Conservation (phyloP, 2,329 filamentous ascomycete species). For the Trichoderma sp. region DNA sequence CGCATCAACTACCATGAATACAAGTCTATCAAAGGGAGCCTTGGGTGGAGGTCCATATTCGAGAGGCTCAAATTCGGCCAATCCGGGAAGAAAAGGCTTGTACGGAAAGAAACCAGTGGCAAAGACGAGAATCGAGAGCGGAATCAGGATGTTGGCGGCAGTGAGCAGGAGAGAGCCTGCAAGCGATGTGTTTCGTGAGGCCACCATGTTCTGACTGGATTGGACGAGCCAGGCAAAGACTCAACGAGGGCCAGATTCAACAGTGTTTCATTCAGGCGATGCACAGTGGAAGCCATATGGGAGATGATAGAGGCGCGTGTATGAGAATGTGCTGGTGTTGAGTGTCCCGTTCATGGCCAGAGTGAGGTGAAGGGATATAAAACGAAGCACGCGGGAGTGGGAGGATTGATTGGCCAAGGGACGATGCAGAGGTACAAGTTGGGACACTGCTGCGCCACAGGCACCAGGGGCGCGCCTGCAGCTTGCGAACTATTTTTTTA, state of each 20-base stretch:
- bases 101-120: conserved; percentile 96
- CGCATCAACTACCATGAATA: conserved; percentile 98
- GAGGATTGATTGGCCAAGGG: conserved; percentile 21
- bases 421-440: background rate
- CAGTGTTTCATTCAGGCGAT: background rate
- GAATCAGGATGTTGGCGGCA: conserved; percentile 75
- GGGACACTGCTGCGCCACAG: conserved; percentile 29
- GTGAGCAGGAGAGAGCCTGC: conserved; percentile 52
- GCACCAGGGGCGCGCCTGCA: conserved; percentile 10
- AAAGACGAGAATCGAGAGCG: conserved; percentile 73
- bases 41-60: conserved; percentile 59
- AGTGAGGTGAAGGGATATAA: background rate
- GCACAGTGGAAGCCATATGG: conserved; percentile 10
- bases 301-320: background rate
- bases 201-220: conserved; percentile 32
- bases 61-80: conserved; percentile 68
- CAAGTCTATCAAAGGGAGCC: conserved; percentile 80
- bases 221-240: conserved; percentile 2
- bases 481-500: background rate
- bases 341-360: conserved; percentile 2
- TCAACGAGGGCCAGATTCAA: background rate
- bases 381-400: conserved; percentile 12
- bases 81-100: conserved; percentile 86
- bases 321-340: background rate
- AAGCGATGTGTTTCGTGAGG: conserved; percentile 35